These are phyloP conservation scores for Grosmannia huntii DNA, from an alignment of 2,329 filamentous ascomycete species.

Conservation along the genomic window DNA sequence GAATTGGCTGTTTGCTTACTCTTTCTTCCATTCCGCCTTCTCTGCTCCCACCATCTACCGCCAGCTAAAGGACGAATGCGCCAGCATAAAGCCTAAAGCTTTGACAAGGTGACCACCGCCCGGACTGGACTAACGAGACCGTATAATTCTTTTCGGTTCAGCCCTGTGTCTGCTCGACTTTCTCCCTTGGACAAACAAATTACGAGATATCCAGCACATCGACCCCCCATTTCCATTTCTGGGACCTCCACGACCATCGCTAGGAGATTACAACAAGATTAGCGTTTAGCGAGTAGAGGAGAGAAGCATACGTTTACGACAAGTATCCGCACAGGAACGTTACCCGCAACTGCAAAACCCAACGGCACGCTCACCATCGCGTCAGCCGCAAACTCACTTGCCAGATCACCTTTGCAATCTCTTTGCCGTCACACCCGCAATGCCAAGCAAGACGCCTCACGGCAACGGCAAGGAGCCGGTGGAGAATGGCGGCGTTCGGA, in stretches of 20 bases:
- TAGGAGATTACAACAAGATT: neutral
- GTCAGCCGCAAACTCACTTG: neutral
- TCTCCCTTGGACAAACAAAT: neutral
- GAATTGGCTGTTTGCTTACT: neutral
- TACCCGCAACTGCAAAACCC: neutral
- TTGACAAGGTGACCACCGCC: neutral
- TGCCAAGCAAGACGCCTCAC: slow-evolving; percentile 64
- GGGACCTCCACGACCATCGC: neutral
- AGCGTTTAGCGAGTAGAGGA: neutral
- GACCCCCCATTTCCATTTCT: neutral
- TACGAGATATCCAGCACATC: neutral
- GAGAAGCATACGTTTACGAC: neutral
- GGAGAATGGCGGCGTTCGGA: slow-evolving; percentile 52
- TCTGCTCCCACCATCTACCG: neutral
- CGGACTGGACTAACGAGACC: neutral
- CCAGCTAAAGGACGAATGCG: neutral
- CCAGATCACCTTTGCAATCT: neutral
- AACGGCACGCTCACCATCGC: neutral
- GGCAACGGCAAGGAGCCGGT: slow-evolving; percentile 57
- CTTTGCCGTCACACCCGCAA: slow-evolving; percentile 21
- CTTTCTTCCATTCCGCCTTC: neutral
- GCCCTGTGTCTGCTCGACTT: neutral
- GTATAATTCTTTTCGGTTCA: slow-evolving; percentile 1
- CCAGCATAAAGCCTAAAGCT: neutral
- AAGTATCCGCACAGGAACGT: neutral